Percentiles rank a stretch among this genome's conserved stretches.
phyloP scores from a whole-genome alignment of 352 stramenopile genomes.

The Globisporangium megalacanthum region DNA sequence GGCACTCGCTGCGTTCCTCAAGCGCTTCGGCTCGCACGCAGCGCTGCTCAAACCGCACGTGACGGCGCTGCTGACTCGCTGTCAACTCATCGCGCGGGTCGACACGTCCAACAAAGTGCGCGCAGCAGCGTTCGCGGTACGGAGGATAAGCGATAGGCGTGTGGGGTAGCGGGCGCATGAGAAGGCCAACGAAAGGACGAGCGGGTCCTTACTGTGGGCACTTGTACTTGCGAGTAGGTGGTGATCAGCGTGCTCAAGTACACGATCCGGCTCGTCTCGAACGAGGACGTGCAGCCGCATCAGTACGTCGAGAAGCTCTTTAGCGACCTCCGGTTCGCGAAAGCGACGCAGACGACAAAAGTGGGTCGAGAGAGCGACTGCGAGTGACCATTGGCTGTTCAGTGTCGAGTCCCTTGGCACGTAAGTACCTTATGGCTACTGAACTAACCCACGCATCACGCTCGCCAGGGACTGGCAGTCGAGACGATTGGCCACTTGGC shows the following conservation, averaged over 20 bases:
- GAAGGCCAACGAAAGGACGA: neutral
- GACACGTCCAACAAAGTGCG: slow-evolving; percentile 71
- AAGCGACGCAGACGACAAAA: slow-evolving; percentile 62
- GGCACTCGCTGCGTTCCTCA: slow-evolving; percentile 44
- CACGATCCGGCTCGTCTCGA: slow-evolving; percentile 21
- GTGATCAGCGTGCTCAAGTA: slow-evolving; percentile 57
- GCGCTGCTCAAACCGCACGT: slow-evolving; percentile 49
- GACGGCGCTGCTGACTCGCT: slow-evolving; percentile 30
- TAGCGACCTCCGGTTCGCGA: slow-evolving; percentile 71
- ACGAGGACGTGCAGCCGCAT: slow-evolving; percentile 43
- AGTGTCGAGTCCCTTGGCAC: neutral
- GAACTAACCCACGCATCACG: no score
- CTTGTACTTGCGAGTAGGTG: slow-evolving; percentile 21
- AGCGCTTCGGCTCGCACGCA: slow-evolving; percentile 36
- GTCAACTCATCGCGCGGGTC: slow-evolving; percentile 44
- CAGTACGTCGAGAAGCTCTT: slow-evolving; percentile 67
- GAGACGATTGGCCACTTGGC: slow-evolving; percentile 56
- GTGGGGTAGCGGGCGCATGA: neutral
- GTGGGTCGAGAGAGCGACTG: slow-evolving; percentile 7
- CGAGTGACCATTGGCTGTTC: neutral
- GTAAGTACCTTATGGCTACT: no score
- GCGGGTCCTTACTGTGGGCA: neutral
- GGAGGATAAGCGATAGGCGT: neutral
- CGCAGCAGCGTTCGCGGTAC: slow-evolving; percentile 34
- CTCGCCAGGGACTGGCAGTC: slow-evolving; percentile 41